phyloP scores from a whole-genome alignment of 495 filamentous ascomycete species.

The Eremomyces bilateralis region DNA sequence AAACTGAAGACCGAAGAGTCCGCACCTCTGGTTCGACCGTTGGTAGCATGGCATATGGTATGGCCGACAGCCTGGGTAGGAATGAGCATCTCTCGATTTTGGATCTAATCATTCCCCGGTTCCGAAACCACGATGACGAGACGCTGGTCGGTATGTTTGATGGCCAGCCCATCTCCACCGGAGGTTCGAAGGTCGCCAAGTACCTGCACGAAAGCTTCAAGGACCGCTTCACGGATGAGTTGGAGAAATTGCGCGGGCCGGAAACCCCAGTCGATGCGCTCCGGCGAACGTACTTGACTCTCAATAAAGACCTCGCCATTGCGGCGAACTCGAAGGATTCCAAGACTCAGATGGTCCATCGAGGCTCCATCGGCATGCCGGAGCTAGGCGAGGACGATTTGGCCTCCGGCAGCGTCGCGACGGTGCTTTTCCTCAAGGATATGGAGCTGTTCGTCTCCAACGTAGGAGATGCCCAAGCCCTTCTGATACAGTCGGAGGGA shows the following conservation, averaged over 20 bases:
- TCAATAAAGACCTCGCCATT: conserved; percentile 88
- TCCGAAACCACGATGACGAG: conserved; percentile 79
- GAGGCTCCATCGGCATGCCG: conserved; percentile 44
- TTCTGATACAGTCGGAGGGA: conserved; percentile 77
- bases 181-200: conserved; percentile 88
- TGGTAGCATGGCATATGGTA: conserved; percentile 75
- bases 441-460: conserved; percentile 90
- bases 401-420: conserved; percentile 73
- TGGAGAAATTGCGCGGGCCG: conserved; percentile 40
- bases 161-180: conserved; percentile 60
- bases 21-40: conserved; percentile 85
- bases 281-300: conserved; percentile 58
- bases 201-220: conserved; percentile 90
- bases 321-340: conserved; percentile 67
- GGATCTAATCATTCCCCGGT: conserved; percentile 84
- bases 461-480: conserved; percentile 82
- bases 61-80: conserved; percentile 89
- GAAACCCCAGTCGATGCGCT: conserved; percentile 71
- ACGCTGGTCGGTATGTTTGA: conserved; percentile 89
- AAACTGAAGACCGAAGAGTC: conserved; percentile 86
- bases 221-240: conserved; percentile 57
- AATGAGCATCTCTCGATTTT: conserved; percentile 94
- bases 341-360: conserved; percentile 37
- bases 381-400: conserved; percentile 73
- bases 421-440: conserved; percentile 68